These are phyloP conservation scores for Lichtheimia hyalospora DNA, from an alignment of 371 early-diverging fungal species.

Conservation along the genomic window DNA sequence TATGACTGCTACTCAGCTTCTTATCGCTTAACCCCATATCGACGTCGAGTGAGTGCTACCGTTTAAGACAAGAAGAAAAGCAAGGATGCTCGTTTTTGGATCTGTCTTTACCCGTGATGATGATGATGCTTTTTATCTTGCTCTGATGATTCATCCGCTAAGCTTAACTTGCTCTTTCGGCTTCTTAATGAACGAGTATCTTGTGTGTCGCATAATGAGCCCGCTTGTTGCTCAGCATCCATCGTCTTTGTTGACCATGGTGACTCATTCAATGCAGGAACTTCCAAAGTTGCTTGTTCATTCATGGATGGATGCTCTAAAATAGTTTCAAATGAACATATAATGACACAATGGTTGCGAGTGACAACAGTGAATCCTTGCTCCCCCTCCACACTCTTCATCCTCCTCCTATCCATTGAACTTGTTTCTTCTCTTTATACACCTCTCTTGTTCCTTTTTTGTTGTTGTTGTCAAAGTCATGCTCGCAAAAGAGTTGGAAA, in stretches of 20 bases:
- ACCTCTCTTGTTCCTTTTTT: too few species aligned
- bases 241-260: neutral
- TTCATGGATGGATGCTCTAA: neutral
- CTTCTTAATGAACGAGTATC: neutral
- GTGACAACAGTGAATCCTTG: neutral
- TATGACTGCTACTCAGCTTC: neutral
- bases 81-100: conserved; percentile 2
- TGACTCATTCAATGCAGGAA: too few species aligned
- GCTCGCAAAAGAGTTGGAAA: neutral
- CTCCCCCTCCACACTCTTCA: too few species aligned
- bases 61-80: neutral
- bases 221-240: neutral
- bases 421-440: too few species aligned
- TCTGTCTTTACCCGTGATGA: neutral
- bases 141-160: neutral
- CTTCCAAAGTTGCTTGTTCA: neutral
- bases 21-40: conserved; percentile 1
- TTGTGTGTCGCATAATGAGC: neutral
- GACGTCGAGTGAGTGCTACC: neutral
- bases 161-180: conserved; percentile 6
- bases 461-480: too few species aligned
- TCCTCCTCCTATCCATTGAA: too few species aligned
- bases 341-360: neutral
- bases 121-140: neutral
- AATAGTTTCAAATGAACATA: neutral